phyloP scores from a whole-genome alignment of 306 rosid genomes.

The Prinsepia uniflora region DNA sequence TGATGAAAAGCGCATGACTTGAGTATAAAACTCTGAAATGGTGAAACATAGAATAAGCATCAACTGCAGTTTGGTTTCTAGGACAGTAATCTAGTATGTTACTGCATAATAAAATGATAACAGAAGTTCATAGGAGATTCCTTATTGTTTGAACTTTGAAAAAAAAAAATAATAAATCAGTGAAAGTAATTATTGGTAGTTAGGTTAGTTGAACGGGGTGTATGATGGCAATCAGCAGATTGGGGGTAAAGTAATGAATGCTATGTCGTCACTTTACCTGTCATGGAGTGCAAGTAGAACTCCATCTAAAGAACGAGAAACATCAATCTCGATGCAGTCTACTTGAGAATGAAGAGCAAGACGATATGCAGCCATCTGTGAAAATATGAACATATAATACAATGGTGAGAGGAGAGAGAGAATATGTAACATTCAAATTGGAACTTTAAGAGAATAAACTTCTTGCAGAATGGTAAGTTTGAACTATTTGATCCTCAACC shows the following conservation, averaged over 20 bases:
- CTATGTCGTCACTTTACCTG: slow-evolving; percentile 41
- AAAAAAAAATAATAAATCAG: neutral
- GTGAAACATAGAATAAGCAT: neutral
- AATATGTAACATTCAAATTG: neutral
- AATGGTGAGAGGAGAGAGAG: neutral
- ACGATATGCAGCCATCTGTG: slow-evolving; percentile 67
- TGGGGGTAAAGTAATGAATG: neutral
- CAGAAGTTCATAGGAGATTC: neutral
- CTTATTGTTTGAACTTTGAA: neutral
- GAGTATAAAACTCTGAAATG: too few relatives aligned
- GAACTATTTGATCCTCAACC: neutral
- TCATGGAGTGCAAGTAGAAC: slow-evolving; percentile 86
- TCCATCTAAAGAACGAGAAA: slow-evolving; percentile 85
- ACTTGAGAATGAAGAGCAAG: slow-evolving; percentile 60
- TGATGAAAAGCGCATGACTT: too few relatives aligned
- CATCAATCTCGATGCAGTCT: slow-evolving; percentile 87
- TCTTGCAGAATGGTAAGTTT: neutral
- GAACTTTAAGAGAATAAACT: neutral
- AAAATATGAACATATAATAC: neutral
- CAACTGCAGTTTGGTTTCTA: neutral
- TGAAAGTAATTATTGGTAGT: neutral
- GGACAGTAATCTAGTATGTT: neutral
- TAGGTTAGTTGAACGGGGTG: neutral
- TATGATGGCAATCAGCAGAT: neutral
- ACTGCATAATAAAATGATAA: neutral